Conservation (phyloP, 1,284 basidiomycete genomes). For the Trichosporon sp. region DNA sequence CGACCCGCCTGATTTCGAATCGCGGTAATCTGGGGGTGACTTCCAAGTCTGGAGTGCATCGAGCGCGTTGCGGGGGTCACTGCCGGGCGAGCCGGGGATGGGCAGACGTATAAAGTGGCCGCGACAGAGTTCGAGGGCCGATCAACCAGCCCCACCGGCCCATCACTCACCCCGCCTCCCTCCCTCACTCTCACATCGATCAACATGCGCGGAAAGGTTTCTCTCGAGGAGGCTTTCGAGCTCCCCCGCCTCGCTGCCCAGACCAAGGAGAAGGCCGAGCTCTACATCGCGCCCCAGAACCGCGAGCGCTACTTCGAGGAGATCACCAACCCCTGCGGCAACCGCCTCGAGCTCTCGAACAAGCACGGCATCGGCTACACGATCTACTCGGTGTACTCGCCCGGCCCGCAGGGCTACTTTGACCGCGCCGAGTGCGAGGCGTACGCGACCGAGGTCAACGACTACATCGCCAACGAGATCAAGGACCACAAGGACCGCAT, state of each 20-base stretch:
- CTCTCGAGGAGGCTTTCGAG: slow-evolving; percentile 24
- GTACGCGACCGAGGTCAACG: slow-evolving; percentile 22
- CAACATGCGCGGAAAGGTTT: slow-evolving; percentile 24
- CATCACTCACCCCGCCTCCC: background rate
- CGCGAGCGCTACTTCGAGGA: slow-evolving; percentile 26
- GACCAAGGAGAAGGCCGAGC: slow-evolving; percentile 25
- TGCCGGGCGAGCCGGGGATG: background rate
- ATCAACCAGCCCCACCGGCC: background rate
- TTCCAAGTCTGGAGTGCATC: background rate
- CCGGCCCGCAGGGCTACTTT: slow-evolving; percentile 19
- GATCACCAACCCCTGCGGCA: slow-evolving; percentile 23
- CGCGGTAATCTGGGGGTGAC: background rate
- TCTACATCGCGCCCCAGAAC: slow-evolving; percentile 22
- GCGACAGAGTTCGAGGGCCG: background rate
- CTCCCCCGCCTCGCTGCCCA: slow-evolving; percentile 16
- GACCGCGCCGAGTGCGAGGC: slow-evolving; percentile 22
- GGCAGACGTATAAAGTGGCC: background rate
- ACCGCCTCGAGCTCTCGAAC: slow-evolving; percentile 23
- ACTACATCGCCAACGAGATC: slow-evolving; percentile 31
- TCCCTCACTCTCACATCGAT: background rate
- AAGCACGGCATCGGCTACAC: slow-evolving; percentile 28
- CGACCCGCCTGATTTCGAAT: background rate
- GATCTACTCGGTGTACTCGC: slow-evolving; percentile 24
- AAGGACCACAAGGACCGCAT: slow-evolving; percentile 35
- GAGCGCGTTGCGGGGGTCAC: background rate